Evolutionary conservation across 140 eudicot species (phyloP).

Genomic region (Anethum foeniculum): DNA sequence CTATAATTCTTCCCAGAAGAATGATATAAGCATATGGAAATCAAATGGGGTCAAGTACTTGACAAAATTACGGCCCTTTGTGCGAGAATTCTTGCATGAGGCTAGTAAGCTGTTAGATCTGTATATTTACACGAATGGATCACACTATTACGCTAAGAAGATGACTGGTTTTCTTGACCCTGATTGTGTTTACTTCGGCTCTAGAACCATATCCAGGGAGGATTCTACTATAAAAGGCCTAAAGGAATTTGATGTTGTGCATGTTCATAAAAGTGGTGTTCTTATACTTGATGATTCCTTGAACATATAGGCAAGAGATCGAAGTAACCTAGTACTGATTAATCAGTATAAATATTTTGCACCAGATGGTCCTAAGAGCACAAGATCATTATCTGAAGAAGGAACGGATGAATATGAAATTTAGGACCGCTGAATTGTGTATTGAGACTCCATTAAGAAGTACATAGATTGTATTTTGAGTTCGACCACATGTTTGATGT

Average conservation of each 20-base stretch:
- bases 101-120: not conserved
- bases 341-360: not conserved
- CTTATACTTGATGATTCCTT: conserved; percentile 85
- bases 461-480: not conserved
- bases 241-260: conserved; percentile 78
- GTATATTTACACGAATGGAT: not conserved
- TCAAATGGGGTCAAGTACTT: not conserved
- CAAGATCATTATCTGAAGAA: not conserved
- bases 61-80: not conserved
- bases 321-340: not conserved
- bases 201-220: not conserved
- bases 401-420: not conserved
- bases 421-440: not conserved
- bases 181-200: conserved; percentile 10
- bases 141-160: not conserved
- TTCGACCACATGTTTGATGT: not conserved
- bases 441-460: not conserved
- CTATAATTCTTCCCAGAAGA: too few species aligned
- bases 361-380: not conserved
- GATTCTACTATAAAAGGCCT: conserved; percentile 22
- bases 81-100: not conserved
- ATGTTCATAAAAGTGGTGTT: conserved; percentile 62
- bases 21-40: not conserved
- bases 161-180: conserved; percentile 44
- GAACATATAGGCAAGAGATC: conserved; percentile 25